Conservation (phyloP, 441 rosid species). For the Sinapis alba region DNA sequence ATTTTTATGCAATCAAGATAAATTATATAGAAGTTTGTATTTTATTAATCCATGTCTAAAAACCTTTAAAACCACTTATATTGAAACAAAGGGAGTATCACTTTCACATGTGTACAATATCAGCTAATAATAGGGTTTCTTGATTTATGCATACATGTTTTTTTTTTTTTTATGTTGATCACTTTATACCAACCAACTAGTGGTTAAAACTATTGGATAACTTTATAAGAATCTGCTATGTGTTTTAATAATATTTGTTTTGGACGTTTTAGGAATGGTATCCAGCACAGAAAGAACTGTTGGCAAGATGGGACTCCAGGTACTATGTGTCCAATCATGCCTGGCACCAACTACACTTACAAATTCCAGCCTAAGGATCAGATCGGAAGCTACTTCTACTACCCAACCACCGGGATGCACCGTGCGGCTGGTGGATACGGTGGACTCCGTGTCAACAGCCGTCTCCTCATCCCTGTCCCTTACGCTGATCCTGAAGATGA, state of each 20-base stretch:
- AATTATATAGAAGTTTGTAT: too few species aligned
- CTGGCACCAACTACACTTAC: slow-evolving; percentile 67
- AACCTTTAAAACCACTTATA: too few species aligned
- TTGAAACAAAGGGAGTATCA: too few species aligned
- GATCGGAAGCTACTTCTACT: slow-evolving; percentile 74
- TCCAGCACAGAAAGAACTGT: slow-evolving; percentile 67
- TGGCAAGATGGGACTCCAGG: slow-evolving; percentile 73
- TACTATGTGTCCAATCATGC: slow-evolving; percentile 66
- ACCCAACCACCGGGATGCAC: slow-evolving; percentile 42
- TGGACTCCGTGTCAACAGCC: slow-evolving; percentile 11
- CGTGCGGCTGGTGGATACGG: too few species aligned
- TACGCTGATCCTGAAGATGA: neutral
- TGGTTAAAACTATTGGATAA: too few species aligned
- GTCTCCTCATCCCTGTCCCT: slow-evolving; percentile 27
- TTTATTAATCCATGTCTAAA: too few species aligned
- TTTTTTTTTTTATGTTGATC: too few species aligned
- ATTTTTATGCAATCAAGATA: too few species aligned
- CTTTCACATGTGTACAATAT: neutral
- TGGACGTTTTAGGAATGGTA: slow-evolving; percentile 49
- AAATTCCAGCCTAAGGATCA: slow-evolving; percentile 77
- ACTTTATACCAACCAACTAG: too few species aligned
- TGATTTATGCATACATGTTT: neutral
- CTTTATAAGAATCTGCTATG: neutral
- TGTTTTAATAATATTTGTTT: neutral
- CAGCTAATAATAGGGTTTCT: neutral